phyloP scores from a whole-genome alignment of 2,329 filamentous ascomycete genomes.

The Hymenoscyphus occultus region DNA sequence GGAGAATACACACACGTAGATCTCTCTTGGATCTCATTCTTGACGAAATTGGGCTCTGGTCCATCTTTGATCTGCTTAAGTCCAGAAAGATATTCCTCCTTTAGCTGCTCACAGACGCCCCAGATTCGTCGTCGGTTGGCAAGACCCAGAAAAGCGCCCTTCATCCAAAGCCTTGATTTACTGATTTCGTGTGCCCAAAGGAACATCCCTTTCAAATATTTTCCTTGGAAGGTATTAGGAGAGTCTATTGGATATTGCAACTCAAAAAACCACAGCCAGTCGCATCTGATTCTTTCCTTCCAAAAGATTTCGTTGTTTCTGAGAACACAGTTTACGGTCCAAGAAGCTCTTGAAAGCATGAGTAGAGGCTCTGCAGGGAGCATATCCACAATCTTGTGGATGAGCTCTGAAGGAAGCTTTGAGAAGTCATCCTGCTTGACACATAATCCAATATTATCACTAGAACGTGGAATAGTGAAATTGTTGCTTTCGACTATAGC shows the following conservation, averaged over 20 bases:
- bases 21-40: not conserved
- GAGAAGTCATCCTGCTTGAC: slow-evolving; percentile 13
- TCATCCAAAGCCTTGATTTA: slow-evolving; percentile 23
- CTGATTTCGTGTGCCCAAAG: slow-evolving; percentile 10
- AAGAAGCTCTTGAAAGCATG: slow-evolving; percentile 10
- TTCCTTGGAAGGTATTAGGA: slow-evolving; percentile 2
- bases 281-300: slow-evolving; percentile 5
- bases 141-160: slow-evolving; percentile 32
- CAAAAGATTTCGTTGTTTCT: slow-evolving; percentile 7
- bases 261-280: slow-evolving; percentile 16
- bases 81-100: slow-evolving; percentile 5
- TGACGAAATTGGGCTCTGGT: not conserved
- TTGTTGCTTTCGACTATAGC: slow-evolving; percentile 10
- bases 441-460: not conserved
- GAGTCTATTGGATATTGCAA: slow-evolving; percentile 8
- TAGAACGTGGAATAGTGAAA: slow-evolving; percentile 8
- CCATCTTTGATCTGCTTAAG: not conserved
- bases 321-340: slow-evolving; percentile 2
- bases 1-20: not conserved
- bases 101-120: slow-evolving; percentile 17
- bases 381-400: slow-evolving; percentile 11
- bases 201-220: not conserved
- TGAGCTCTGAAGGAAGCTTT: slow-evolving; percentile 14
- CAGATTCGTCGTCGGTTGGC: slow-evolving; percentile 38
- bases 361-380: slow-evolving; percentile 7